Conservation (phyloP, 768 basidiomycete species). For the Lentinula aciculospora region DNA sequence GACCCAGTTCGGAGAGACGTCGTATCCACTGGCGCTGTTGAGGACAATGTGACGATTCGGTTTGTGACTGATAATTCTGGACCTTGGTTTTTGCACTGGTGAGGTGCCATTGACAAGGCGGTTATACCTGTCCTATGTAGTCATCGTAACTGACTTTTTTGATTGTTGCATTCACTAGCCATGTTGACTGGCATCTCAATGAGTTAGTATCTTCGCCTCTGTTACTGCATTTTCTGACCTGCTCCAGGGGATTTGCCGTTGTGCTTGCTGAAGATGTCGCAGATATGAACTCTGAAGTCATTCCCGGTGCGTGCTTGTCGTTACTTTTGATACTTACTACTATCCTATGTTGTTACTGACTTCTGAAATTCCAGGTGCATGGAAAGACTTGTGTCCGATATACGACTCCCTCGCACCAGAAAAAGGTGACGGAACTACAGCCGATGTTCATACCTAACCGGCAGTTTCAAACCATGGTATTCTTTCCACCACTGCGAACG, state of each 20-base stretch:
- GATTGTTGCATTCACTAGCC: slow-evolving; percentile 16
- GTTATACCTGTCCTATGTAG: too few species aligned
- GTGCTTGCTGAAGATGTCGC: slow-evolving; percentile 14
- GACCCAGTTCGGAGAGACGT: slow-evolving; percentile 55
- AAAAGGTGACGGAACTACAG: background rate
- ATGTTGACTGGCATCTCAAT: slow-evolving; percentile 31
- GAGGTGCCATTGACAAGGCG: too few species aligned
- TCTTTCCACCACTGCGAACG: too few species aligned
- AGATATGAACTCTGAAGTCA: background rate
- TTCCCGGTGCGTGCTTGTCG: background rate
- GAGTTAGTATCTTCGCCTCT: slow-evolving; percentile 13
- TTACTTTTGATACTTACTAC: background rate
- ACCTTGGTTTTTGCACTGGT: slow-evolving; percentile 48
- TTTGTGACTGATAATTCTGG: slow-evolving; percentile 66
- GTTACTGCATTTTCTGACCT: background rate
- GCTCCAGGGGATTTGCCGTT: slow-evolving; percentile 6
- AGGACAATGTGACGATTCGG: slow-evolving; percentile 48
- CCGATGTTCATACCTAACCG: too few species aligned
- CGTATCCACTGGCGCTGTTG: slow-evolving; percentile 29
- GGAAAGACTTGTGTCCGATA: slow-evolving; percentile 16
- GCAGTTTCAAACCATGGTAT: too few species aligned
- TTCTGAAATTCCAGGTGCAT: too few species aligned
- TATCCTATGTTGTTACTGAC: background rate
- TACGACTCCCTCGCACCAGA: slow-evolving; percentile 10
- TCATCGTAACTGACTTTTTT: too few species aligned